Conservation (phyloP, 805 yeast genomes). For the Candida xyloterini region DNA sequence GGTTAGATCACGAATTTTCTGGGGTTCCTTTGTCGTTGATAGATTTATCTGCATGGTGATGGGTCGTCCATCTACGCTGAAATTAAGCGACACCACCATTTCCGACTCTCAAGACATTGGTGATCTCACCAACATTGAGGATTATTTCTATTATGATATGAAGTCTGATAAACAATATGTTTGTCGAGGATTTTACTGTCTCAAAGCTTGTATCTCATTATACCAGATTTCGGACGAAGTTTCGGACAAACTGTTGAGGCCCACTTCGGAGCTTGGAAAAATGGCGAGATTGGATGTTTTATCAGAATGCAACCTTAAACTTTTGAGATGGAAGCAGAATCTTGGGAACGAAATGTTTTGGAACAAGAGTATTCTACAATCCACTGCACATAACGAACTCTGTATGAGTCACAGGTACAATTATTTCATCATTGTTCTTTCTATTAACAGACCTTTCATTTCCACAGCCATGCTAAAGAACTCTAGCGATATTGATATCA, state of each 20-base stretch:
- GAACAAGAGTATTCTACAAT: constrained; percentile 40
- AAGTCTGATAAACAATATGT: constrained; percentile 20
- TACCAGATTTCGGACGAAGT: constrained; percentile 44
- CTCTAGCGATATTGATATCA: constrained; percentile 1
- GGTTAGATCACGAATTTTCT: constrained; percentile 54
- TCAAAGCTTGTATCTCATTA: constrained; percentile 40
- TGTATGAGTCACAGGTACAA: constrained; percentile 51
- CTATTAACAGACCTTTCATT: constrained; percentile 54
- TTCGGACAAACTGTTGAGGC: constrained; percentile 38
- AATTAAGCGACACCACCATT: constrained; percentile 54
- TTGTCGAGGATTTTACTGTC: constrained; percentile 39
- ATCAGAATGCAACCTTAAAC: constrained; percentile 45
- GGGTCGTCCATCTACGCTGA: constrained; percentile 56
- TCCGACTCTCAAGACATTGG: constrained; percentile 58
- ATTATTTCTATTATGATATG: constrained; percentile 40
- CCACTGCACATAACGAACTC: constrained; percentile 52
- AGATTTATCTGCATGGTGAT: constrained; percentile 56
- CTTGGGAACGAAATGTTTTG: constrained; percentile 50
- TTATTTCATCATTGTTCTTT: constrained; percentile 51
- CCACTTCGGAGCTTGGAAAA: constrained; percentile 6
- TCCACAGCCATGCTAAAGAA: constrained; percentile 14
- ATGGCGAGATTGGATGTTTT: constrained; percentile 15
- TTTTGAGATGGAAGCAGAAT: constrained; percentile 48
- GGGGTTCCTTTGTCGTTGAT: constrained; percentile 66
- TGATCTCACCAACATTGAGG: constrained; percentile 55